Conservation (phyloP, 2,329 filamentous ascomycete genomes). For the Coniochaeta sp. region DNA sequence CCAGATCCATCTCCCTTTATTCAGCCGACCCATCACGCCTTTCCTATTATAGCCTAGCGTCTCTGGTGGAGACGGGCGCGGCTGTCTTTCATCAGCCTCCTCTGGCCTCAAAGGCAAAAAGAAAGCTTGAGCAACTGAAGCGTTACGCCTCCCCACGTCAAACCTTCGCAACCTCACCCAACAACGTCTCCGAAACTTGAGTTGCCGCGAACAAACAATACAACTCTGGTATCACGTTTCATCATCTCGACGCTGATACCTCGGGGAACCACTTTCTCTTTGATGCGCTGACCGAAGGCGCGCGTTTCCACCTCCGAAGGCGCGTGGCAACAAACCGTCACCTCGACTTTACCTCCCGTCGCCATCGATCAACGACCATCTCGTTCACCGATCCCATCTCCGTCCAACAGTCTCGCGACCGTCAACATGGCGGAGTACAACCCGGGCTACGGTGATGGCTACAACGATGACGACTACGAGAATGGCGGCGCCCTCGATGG, state of each 20-base stretch:
- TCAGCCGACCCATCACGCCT: background rate
- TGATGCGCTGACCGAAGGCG: background rate
- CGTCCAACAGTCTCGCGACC: no score
- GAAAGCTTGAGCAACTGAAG: constrained; percentile 1
- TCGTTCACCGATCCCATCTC: no score
- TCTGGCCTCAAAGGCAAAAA: background rate
- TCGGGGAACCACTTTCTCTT: background rate
- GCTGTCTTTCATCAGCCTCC: background rate
- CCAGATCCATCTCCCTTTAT: background rate
- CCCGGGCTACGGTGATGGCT: constrained; percentile 14
- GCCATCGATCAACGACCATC: no score
- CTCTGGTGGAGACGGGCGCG: background rate
- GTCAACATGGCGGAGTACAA: constrained; percentile 6
- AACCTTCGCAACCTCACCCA: background rate
- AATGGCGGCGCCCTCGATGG: constrained; percentile 42
- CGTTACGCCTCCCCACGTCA: background rate
- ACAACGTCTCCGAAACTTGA: background rate
- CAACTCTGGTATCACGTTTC: background rate
- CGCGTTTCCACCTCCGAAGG: background rate
- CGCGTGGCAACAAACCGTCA: background rate
- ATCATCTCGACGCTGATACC: background rate
- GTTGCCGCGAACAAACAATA: background rate
- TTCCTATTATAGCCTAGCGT: background rate
- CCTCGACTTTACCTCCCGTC: background rate
- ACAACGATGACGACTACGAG: constrained; percentile 45